phyloP scores from a whole-genome alignment of 108 stramenopile genomes.

The Aureococcus anophagefferens region DNA sequence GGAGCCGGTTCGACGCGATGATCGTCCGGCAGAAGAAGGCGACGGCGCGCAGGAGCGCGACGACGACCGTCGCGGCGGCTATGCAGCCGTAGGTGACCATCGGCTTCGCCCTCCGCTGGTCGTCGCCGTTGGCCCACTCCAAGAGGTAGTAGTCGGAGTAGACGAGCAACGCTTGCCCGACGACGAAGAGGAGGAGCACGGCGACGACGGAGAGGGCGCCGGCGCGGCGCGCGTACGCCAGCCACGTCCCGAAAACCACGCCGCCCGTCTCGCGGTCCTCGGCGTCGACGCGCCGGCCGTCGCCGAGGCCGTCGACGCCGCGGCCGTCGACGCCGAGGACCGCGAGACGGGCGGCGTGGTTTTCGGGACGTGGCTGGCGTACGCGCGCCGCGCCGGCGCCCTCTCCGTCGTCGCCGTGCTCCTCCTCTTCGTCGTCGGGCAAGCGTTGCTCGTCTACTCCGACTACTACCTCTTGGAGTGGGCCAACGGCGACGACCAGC shows the following conservation, averaged over 20 bases:
- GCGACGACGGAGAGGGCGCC: no score
- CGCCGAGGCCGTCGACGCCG: no score
- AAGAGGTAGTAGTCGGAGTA: not conserved
- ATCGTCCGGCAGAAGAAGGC: not conserved
- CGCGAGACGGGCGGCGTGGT: not conserved
- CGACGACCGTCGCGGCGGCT: not conserved
- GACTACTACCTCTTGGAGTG: not conserved
- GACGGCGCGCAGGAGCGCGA: not conserved
- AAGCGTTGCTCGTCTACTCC: not conserved
- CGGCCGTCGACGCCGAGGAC: no score
- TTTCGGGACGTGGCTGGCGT: not conserved
- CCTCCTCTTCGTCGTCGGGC: not conserved
- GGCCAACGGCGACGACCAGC: not conserved
- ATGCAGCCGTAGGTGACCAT: conserved; percentile 2
- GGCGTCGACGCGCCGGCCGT: no score
- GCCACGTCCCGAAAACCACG: not conserved
- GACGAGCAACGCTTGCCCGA: not conserved
- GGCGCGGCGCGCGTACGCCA: not conserved
- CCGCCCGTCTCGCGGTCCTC: not conserved
- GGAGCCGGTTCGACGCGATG: not conserved
- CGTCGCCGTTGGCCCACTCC: not conserved
- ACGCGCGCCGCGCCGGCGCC: not conserved
- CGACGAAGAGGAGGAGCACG: no score
- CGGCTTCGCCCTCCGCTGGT: not conserved
- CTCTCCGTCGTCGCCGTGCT: not conserved